These are phyloP conservation scores for Sclerotinia glacialis DNA, from an alignment of 2,329 filamentous ascomycete species.

Conservation along the genomic window DNA sequence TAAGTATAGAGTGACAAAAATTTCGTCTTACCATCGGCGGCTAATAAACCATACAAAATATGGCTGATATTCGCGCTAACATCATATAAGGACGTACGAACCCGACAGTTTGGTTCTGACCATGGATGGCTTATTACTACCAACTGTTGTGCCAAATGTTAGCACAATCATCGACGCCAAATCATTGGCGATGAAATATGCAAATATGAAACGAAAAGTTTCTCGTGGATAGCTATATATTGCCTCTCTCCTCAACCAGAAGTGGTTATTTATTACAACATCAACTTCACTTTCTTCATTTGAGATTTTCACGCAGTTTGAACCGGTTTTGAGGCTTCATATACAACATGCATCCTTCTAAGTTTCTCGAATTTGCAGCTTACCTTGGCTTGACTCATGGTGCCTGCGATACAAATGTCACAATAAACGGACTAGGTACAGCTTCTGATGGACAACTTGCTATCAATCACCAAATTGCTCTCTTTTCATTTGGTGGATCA, in stretches of 20 bases:
- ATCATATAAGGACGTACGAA: not conserved
- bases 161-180: not conserved
- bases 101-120: conserved; percentile 13
- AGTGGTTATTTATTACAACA: not conserved
- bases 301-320: not conserved
- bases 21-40: not conserved
- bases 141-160: conserved; percentile 13
- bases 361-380: not conserved
- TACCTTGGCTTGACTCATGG: conserved; percentile 2
- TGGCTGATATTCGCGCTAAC: not conserved
- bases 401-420: conserved; percentile 17
- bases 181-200: not conserved
- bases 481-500: conserved; percentile 15
- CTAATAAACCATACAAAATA: not conserved
- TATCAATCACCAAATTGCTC: conserved; percentile 1
- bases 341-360: conserved; percentile 7
- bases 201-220: conserved; percentile 8
- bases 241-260: not conserved
- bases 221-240: conserved; percentile 5
- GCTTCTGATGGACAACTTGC: conserved; percentile 6
- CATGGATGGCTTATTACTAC: conserved; percentile 11
- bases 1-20: not conserved
- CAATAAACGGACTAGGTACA: conserved; percentile 8
- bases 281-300: not conserved
- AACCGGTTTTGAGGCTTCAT: not conserved